Percentiles rank a stretch among this genome's conserved stretches.
Conservation (phyloP, 306 rosid genomes). For the Abrus pulchellus region DNA sequence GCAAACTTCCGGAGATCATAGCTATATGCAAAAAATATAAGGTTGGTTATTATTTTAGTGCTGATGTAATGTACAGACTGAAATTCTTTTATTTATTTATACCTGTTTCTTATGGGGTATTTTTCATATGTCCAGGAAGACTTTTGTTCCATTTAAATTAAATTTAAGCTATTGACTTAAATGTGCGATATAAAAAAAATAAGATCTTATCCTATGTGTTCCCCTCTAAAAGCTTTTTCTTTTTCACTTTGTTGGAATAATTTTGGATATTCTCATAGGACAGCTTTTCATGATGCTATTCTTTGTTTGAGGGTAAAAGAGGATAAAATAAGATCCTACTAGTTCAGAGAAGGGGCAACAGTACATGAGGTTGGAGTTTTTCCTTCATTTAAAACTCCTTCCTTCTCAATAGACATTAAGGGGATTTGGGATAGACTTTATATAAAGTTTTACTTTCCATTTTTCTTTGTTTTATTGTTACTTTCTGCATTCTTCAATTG, state of each 20-base stretch:
- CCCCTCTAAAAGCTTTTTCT: not conserved
- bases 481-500: conserved; percentile 20
- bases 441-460: conserved; percentile 1
- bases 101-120: not conserved
- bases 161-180: conserved; percentile 15
- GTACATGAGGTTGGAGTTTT: not conserved
- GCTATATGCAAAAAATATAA: conserved; percentile 88
- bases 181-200: conserved; percentile 17
- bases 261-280: conserved; percentile 7
- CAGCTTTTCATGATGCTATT: conserved; percentile 16
- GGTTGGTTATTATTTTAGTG: conserved; percentile 53
- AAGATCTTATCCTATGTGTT: not conserved
- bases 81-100: not conserved
- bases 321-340: not conserved
- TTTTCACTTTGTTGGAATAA: not conserved
- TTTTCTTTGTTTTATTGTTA: conserved; percentile 46
- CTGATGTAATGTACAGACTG: not conserved
- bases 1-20: conserved; percentile 93
- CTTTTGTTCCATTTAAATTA: not conserved
- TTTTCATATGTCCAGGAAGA: not conserved
- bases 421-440: not conserved
- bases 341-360: conserved; percentile 16
- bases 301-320: not conserved
- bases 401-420: conserved; percentile 4
- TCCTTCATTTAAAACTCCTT: not conserved